These are phyloP conservation scores for Polygonum maritimum DNA, from an alignment of 148 eudicot genomes.

Conservation along the genomic window DNA sequence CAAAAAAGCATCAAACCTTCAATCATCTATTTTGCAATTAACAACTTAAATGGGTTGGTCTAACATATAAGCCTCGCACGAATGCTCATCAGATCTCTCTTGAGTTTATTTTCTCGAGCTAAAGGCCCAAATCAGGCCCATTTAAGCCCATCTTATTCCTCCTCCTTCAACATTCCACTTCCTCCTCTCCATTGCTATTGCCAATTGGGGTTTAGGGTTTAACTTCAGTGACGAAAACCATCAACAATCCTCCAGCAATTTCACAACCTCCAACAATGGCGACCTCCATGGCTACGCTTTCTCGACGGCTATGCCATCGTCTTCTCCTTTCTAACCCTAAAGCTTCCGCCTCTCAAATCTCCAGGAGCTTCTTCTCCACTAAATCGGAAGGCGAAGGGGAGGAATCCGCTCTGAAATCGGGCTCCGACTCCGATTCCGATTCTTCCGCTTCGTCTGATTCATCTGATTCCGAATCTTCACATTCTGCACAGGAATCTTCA, in stretches of 20 bases:
- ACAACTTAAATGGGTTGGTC: too few relatives aligned
- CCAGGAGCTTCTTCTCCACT: slow-evolving; percentile 29
- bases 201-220: background rate
- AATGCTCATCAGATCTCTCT: too few relatives aligned
- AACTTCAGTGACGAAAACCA: background rate
- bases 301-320: slow-evolving; percentile 24
- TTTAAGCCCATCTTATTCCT: background rate
- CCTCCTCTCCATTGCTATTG: background rate
- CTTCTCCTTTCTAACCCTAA: slow-evolving; percentile 11
- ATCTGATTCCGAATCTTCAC: background rate
- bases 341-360: slow-evolving; percentile 6
- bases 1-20: too few relatives aligned
- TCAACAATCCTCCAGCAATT: background rate
- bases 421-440: slow-evolving; percentile 16
- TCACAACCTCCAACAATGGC: slow-evolving; percentile 19
- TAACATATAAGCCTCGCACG: too few relatives aligned
- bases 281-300: slow-evolving; percentile 25
- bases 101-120: background rate
- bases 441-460: slow-evolving; percentile 17
- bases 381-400: slow-evolving; percentile 27
- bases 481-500: background rate
- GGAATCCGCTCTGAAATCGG: slow-evolving; percentile 19
- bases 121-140: background rate
- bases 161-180: background rate
- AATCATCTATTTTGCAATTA: too few relatives aligned